Percentiles rank a stretch among this genome's conserved stretches.
phyloP scores from a whole-genome alignment of 805 yeast genomes.

The Lachancea fermentati region DNA sequence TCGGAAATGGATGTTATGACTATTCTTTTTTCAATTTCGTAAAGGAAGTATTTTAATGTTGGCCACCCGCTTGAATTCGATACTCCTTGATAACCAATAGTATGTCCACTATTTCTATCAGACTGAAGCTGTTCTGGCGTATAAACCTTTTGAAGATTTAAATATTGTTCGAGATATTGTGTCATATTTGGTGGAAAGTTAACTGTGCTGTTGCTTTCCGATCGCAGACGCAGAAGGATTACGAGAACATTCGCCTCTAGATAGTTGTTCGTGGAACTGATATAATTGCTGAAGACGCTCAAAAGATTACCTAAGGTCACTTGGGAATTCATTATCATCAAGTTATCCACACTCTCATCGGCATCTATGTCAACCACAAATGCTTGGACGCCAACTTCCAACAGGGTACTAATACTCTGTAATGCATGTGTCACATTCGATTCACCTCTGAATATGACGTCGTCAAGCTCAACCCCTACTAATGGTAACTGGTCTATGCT shows the following conservation, averaged over 20 bases:
- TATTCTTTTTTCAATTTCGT: conserved; percentile 31
- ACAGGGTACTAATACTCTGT: conserved; percentile 24
- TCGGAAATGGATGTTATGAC: conserved; percentile 26
- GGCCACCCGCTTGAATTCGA: conserved; percentile 31
- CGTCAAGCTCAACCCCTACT: conserved; percentile 37
- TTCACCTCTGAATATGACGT: conserved; percentile 24
- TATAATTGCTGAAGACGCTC: conserved; percentile 29
- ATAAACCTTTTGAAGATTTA: conserved; percentile 24
- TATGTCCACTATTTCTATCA: conserved; percentile 19
- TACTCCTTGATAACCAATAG: conserved; percentile 15
- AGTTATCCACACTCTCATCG: conserved; percentile 39
- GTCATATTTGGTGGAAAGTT: conserved; percentile 17
- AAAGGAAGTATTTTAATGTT: conserved; percentile 33
- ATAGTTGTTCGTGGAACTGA: conserved; percentile 40
- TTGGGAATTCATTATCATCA: conserved; percentile 16
- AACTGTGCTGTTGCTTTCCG: conserved; percentile 1
- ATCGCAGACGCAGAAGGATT: conserved; percentile 34
- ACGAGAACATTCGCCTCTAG: conserved; percentile 41
- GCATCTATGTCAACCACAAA: conserved; percentile 53
- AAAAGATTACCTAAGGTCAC: conserved; percentile 27
- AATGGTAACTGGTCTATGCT: conserved; percentile 37
- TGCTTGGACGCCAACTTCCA: conserved; percentile 42
- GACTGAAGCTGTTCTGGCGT: conserved; percentile 23
- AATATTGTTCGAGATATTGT: conserved; percentile 14
- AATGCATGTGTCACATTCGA: conserved; percentile 34